These are phyloP conservation scores for Calvatia gigantea DNA, from an alignment of 768 basidiomycete species.

Conservation along the genomic window DNA sequence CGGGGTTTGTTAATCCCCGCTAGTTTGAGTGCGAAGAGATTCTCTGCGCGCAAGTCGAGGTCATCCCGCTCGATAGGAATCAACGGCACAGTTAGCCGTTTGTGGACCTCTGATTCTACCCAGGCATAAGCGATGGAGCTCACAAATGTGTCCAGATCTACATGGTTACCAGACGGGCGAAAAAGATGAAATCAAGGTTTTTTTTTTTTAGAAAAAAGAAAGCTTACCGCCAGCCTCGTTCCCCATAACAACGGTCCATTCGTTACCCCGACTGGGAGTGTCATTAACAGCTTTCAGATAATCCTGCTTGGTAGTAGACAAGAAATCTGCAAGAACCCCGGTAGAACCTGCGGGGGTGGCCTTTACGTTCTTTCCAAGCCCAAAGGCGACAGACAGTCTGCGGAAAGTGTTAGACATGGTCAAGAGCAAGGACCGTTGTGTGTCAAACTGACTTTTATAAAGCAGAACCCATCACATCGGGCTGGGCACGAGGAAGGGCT, in stretches of 20 bases:
- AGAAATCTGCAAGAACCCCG: constrained; percentile 26
- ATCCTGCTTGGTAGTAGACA: constrained; percentile 42
- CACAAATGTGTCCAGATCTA: constrained; percentile 90
- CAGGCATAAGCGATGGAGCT: constrained; percentile 84
- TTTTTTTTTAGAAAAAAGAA: neutral
- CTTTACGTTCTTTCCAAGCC: constrained; percentile 23
- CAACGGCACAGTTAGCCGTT: constrained; percentile 64
- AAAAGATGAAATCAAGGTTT: neutral
- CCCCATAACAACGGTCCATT: constrained; percentile 89
- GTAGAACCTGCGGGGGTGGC: constrained; percentile 14
- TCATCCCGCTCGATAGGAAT: constrained; percentile 66
- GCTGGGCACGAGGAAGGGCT: neutral
- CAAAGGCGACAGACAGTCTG: constrained; percentile 34
- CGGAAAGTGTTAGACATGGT: constrained; percentile 27
- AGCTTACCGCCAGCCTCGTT: constrained; percentile 91
- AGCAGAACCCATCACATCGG: neutral
- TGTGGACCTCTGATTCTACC: constrained; percentile 55
- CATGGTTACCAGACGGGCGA: neutral
- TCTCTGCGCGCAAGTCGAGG: constrained; percentile 82
- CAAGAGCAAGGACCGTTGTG: constrained; percentile 8
- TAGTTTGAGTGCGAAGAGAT: constrained; percentile 67
- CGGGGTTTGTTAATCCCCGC: constrained; percentile 49
- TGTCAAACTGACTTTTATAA: neutral
- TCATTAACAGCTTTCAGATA: constrained; percentile 58
- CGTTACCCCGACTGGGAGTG: constrained; percentile 36